Percentiles rank a stretch among this genome's conserved stretches.
phyloP scores from a whole-genome alignment of 805 yeast species.

The Wickerhamiella parazyma region DNA sequence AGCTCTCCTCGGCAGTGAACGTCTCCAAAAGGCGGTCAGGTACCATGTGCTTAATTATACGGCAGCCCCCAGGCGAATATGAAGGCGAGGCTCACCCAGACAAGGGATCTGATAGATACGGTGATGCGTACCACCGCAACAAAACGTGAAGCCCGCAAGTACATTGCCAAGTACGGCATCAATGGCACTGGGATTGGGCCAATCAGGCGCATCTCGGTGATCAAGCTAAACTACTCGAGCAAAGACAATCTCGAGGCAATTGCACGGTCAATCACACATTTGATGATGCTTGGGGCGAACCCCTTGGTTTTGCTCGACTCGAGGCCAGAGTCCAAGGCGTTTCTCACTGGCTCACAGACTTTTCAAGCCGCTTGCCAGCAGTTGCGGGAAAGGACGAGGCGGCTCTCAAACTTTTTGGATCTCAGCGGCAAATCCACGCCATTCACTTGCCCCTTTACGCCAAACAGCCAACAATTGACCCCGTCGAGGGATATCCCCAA shows the following conservation, averaged over 20 bases:
- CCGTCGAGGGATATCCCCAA: conserved; percentile 27
- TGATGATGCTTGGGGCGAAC: conserved; percentile 53
- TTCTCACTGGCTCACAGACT: conserved; percentile 11
- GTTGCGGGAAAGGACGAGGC: not conserved
- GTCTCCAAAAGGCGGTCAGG: conserved; percentile 6
- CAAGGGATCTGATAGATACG: conserved; percentile 54
- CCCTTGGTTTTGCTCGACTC: conserved; percentile 56
- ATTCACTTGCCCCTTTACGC: conserved; percentile 29
- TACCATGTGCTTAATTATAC: not conserved
- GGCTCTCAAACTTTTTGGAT: not conserved
- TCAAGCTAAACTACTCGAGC: conserved; percentile 14
- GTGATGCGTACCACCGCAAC: conserved; percentile 85
- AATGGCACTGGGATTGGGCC: conserved; percentile 8
- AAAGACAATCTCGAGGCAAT: conserved; percentile 26
- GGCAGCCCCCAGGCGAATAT: not conserved
- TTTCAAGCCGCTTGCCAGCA: not conserved
- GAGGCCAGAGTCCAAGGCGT: conserved; percentile 21
- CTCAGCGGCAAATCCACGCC: conserved; percentile 20
- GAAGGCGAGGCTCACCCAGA: conserved; percentile 8
- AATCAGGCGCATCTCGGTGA: conserved; percentile 10
- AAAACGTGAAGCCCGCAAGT: conserved; percentile 77
- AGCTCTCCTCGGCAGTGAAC: conserved; percentile 41
- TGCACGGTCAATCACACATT: conserved; percentile 41
- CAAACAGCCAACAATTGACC: conserved; percentile 18
- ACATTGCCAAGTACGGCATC: conserved; percentile 49